Evolutionary conservation across 2,329 filamentous ascomycete genomes (phyloP).

Genomic region (Paecilomyces sp.): DNA sequence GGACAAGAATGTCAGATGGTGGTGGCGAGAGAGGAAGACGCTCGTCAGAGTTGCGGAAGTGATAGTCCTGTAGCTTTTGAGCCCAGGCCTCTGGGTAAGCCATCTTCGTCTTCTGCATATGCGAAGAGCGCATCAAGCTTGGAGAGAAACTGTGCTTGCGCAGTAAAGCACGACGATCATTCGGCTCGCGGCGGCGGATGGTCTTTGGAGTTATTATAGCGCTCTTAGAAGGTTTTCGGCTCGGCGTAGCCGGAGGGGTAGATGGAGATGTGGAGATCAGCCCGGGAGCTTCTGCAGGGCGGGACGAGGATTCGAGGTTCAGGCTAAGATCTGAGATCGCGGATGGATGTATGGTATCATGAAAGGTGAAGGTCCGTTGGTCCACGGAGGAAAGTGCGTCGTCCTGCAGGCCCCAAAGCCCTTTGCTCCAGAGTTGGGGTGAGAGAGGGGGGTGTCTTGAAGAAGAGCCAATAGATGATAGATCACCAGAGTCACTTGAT

Average conservation of each 20-base stretch:
- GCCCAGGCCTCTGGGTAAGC: slow-evolving; percentile 43
- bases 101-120: slow-evolving; percentile 37
- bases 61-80: slow-evolving; percentile 46
- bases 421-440: slow-evolving; percentile 48
- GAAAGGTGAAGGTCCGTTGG: slow-evolving; percentile 24
- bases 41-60: slow-evolving; percentile 39
- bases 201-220: slow-evolving; percentile 31
- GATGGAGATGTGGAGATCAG: slow-evolving; percentile 23
- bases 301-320: slow-evolving; percentile 25
- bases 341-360: slow-evolving; percentile 32
- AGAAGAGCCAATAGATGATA: slow-evolving; percentile 43
- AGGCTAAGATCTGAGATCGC: slow-evolving; percentile 23
- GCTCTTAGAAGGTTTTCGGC: slow-evolving; percentile 28
- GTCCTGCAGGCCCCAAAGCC: slow-evolving; percentile 45
- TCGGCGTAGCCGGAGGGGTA: slow-evolving; percentile 30
- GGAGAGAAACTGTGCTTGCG: slow-evolving; percentile 40
- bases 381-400: slow-evolving; percentile 33
- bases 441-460: slow-evolving; percentile 33
- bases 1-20: slow-evolving; percentile 35
- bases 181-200: slow-evolving; percentile 33
- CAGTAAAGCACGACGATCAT: slow-evolving; percentile 29
- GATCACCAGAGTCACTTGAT: slow-evolving; percentile 46
- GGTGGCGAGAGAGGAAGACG: slow-evolving; percentile 39
- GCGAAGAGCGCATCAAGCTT: slow-evolving; percentile 50
- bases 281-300: slow-evolving; percentile 12